Percentiles rank a stretch among this genome's conserved stretches.
Evolutionary conservation across 2,329 filamentous ascomycete genomes (phyloP).

Genomic region (Penicillium sp.): DNA sequence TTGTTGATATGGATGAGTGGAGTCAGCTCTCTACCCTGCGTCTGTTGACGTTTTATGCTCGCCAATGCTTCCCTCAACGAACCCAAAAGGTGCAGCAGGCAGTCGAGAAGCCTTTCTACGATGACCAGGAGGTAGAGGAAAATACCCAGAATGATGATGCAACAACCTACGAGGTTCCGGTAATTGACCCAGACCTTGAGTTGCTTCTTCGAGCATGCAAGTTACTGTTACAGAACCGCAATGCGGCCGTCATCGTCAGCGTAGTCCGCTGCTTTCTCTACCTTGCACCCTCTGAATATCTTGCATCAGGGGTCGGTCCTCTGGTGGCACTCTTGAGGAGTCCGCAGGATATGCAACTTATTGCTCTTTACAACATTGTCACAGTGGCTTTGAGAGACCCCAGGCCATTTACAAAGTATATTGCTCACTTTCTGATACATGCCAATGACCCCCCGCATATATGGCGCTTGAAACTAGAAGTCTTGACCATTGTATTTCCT

Average conservation of each 20-base stretch:
- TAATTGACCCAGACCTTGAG: constrained; percentile 75
- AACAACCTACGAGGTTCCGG: constrained; percentile 51
- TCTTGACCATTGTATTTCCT: constrained; percentile 85
- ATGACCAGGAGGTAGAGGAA: constrained; percentile 52
- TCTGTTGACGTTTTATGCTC: constrained; percentile 76
- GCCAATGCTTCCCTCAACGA: constrained; percentile 76
- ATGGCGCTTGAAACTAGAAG: constrained; percentile 86
- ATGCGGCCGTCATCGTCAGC: constrained; percentile 84
- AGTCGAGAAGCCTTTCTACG: constrained; percentile 71
- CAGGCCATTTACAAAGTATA: constrained; percentile 76
- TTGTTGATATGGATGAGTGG: constrained; percentile 99
- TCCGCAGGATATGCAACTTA: constrained; percentile 78
- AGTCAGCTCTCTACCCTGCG: constrained; percentile 77
- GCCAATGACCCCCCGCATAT: constrained; percentile 72
- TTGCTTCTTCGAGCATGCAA: constrained; percentile 73
- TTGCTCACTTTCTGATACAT: constrained; percentile 81
- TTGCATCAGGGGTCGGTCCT: constrained; percentile 70
- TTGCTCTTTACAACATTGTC: constrained; percentile 90
- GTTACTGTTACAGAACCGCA: constrained; percentile 84
- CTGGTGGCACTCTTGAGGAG: constrained; percentile 78
- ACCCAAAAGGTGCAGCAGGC: constrained; percentile 54
- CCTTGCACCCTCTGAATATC: constrained; percentile 71
- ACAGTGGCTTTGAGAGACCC: constrained; percentile 77
- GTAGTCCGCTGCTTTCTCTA: constrained; percentile 80
- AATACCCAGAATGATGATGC: constrained; percentile 42